A percentile compares a stretch with the other conserved stretches of the same genome.
These are phyloP conservation scores for Mollisia scopiformis DNA, from an alignment of 2,329 filamentous ascomycete species.

Conservation along the genomic window DNA sequence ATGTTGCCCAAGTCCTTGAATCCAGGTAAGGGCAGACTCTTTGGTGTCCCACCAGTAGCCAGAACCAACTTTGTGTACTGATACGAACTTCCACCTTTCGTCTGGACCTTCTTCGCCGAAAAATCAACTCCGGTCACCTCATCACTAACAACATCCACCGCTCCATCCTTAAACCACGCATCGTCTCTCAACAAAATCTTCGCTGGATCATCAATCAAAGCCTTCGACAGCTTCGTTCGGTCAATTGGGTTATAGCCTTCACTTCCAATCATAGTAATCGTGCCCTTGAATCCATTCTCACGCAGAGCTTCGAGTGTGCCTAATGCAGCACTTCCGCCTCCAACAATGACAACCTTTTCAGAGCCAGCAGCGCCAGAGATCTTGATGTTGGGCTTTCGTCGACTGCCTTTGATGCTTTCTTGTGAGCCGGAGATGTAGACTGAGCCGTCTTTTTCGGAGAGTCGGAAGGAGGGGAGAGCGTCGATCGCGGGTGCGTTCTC, in stretches of 20 bases:
- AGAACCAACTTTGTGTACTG: constrained; percentile 88
- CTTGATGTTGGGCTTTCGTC: constrained; percentile 73
- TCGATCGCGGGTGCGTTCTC: constrained; percentile 94
- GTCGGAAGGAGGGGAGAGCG: constrained; percentile 79
- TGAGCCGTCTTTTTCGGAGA: constrained; percentile 78
- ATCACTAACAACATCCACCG: constrained; percentile 60
- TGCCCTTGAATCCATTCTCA: constrained; percentile 77
- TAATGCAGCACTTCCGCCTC: constrained; percentile 83
- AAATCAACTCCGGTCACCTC: constrained; percentile 81
- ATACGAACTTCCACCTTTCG: constrained; percentile 70
- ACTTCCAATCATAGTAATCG: constrained; percentile 80
- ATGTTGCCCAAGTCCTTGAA: constrained; percentile 88
- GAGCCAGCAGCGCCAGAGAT: constrained; percentile 58
- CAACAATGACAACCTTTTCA: constrained; percentile 81
- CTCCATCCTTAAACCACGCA: constrained; percentile 72
- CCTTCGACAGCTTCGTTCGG: constrained; percentile 93
- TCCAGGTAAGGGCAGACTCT: constrained; percentile 76
- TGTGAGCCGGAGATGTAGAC: constrained; percentile 86
- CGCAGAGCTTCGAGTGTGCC: constrained; percentile 83
- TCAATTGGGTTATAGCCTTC: constrained; percentile 91
- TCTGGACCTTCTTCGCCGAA: constrained; percentile 70
- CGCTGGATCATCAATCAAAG: constrained; percentile 76
- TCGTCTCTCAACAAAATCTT: constrained; percentile 79
- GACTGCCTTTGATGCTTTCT: constrained; percentile 73
- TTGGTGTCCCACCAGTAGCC: constrained; percentile 82